Evolutionary conservation across 176 grass and related monocot genomes (phyloP).

Genomic region (Pontederia crassipes): DNA sequence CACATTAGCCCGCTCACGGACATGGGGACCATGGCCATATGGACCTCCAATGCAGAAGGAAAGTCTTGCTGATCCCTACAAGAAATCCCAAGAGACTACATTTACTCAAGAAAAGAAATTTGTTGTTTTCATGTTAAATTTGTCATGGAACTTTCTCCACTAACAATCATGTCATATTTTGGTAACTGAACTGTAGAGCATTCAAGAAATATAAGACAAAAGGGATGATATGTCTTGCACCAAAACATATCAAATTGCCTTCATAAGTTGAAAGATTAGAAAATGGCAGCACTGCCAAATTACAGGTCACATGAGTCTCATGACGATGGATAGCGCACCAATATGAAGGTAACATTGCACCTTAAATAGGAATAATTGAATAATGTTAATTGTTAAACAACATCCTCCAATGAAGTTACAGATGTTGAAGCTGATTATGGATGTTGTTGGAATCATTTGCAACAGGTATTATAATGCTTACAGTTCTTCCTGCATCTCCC

Average conservation of each 20-base stretch:
- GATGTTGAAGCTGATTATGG: neutral
- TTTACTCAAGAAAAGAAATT: no score
- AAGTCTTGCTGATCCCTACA: slow-evolving; percentile 53
- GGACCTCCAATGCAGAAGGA: slow-evolving; percentile 90
- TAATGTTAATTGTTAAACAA: no score
- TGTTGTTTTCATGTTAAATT: neutral
- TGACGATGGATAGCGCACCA: no score
- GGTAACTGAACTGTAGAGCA: no score
- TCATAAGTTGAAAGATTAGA: neutral
- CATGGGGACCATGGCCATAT: slow-evolving; percentile 57
- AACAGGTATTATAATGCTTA: slow-evolving; percentile 24
- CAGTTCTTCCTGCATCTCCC: slow-evolving; percentile 64
- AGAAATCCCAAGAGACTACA: neutral
- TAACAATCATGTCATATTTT: neutral
- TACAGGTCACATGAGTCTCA: no score
- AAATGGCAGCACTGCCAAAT: neutral
- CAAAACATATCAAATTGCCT: no score
- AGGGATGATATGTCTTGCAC: no score
- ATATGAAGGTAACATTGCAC: neutral
- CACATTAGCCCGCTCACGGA: slow-evolving; percentile 55
- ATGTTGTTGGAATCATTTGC: neutral
- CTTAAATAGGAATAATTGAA: no score
- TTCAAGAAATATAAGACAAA: neutral
- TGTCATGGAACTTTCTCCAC: neutral
- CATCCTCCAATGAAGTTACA: neutral